A percentile compares a stretch with the other conserved stretches of the same genome.
phyloP scores from a whole-genome alignment of 129 eudicot genomes.

The Flaveria trinervia region DNA sequence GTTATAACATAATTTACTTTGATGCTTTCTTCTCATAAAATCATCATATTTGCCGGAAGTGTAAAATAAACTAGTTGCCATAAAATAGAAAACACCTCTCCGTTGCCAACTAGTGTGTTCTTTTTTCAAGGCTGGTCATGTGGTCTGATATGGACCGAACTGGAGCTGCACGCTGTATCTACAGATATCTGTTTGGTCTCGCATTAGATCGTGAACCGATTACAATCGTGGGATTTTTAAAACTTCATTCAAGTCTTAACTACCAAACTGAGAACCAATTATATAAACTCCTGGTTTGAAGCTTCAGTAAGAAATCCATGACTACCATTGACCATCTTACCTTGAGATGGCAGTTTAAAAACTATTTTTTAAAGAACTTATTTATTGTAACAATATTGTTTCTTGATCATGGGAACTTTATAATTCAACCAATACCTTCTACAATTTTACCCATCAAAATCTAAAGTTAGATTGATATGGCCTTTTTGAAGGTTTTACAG shows the following conservation, averaged over 20 bases:
- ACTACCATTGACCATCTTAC: no score
- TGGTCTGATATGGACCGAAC: neutral
- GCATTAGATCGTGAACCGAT: neutral
- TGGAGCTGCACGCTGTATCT: no score
- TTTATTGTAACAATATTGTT: neutral
- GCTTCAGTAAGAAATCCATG: no score
- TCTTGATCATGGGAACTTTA: neutral
- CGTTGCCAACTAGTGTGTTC: neutral
- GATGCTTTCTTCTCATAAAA: neutral
- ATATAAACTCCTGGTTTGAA: no score
- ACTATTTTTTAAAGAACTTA: neutral
- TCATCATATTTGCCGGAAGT: neutral
- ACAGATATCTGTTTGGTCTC: neutral
- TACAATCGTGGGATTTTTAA: no score
- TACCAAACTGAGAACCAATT: no score
- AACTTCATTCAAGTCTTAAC: no score
- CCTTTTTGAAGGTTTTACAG: conserved; percentile 57
- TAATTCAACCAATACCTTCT: neutral
- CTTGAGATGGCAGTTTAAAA: no score
- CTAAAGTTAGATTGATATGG: neutral
- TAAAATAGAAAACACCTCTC: neutral
- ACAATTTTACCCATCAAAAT: neutral
- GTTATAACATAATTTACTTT: neutral
- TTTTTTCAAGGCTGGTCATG: neutral
- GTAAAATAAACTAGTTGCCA: neutral